phyloP scores from a whole-genome alignment of 495 filamentous ascomycete genomes.

The Extremus antarcticus region DNA sequence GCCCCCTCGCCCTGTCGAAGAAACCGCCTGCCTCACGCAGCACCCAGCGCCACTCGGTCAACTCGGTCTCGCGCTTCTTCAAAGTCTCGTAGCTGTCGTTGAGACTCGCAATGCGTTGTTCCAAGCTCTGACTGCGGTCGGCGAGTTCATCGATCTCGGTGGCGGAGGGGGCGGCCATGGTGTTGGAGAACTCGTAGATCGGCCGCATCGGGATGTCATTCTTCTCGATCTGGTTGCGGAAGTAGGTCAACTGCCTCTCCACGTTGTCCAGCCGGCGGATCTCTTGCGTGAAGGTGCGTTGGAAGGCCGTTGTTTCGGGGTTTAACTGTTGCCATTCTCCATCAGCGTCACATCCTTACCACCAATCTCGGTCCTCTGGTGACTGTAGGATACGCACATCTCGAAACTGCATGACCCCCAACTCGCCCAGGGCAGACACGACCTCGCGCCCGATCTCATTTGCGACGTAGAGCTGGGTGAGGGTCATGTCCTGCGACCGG shows the following conservation, averaged over 20 bases:
- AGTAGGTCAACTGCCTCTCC: constrained; percentile 91
- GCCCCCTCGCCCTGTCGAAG: constrained; percentile 76
- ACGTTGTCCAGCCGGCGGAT: constrained; percentile 96
- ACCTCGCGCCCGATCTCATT: constrained; percentile 98
- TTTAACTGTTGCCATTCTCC: constrained; percentile 55
- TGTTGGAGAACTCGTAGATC: constrained; percentile 71
- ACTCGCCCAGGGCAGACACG: constrained; percentile 88
- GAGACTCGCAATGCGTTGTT: constrained; percentile 78
- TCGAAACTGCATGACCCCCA: constrained; percentile 90
- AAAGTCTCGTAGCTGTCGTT: constrained; percentile 97
- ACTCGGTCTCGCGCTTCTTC: constrained; percentile 92
- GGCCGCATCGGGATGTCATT: constrained; percentile 69
- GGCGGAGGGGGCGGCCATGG: constrained; percentile 72
- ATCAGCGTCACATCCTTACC: constrained; percentile 16
- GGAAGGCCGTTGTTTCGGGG: constrained; percentile 81
- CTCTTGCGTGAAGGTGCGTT: constrained; percentile 93
- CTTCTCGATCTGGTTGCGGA: constrained; percentile 91
- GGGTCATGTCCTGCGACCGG: constrained; percentile 99
- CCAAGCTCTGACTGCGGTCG: constrained; percentile 80
- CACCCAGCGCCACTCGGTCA: constrained; percentile 97
- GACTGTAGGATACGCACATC: constrained; percentile 57
- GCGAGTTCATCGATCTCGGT: constrained; percentile 92
- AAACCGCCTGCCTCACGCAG: constrained; percentile 89
- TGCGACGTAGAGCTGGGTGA: constrained; percentile 97
- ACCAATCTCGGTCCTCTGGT: background rate